Conservation (phyloP, 208 protist species). For the Histomonas meleagridis region DNA sequence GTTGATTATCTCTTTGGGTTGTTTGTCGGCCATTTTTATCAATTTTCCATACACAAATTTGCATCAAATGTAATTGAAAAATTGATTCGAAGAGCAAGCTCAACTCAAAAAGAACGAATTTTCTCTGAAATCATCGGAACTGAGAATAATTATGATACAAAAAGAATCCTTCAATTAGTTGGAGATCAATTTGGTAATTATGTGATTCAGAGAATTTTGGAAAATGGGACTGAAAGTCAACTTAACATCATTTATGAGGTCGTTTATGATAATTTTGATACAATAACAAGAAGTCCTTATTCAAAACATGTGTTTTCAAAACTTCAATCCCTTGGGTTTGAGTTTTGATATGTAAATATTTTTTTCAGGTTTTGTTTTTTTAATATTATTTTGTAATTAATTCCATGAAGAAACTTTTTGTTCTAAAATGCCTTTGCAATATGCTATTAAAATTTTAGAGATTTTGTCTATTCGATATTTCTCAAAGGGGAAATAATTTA, state of each 20-base stretch:
- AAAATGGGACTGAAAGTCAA: background rate
- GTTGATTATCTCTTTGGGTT: background rate
- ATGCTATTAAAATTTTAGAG: too few relatives aligned
- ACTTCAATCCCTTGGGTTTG: background rate
- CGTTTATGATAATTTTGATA: background rate
- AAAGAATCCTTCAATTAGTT: constrained; percentile 19
- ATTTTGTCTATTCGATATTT: too few relatives aligned
- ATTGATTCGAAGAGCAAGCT: background rate
- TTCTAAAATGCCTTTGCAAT: too few relatives aligned
- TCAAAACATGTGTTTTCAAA: background rate
- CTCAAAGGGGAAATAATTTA: too few relatives aligned
- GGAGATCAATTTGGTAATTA: constrained; percentile 45
- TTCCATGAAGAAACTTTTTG: too few relatives aligned
- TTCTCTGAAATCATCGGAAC: background rate
- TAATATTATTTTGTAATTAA: too few relatives aligned
- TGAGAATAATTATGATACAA: background rate
- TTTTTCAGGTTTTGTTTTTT: too few relatives aligned
- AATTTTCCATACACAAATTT: constrained; percentile 43
- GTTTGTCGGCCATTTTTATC: background rate
- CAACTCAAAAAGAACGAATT: background rate
- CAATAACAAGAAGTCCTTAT: background rate
- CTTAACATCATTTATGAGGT: background rate
- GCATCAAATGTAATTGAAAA: constrained; percentile 43
- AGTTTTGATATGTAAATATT: too few relatives aligned
- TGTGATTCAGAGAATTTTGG: constrained; percentile 41